Base-by-base conservation (phyloP, 2,329 filamentous ascomycete genomes). In the Cladosporium austrohemisphaericum region DNA sequence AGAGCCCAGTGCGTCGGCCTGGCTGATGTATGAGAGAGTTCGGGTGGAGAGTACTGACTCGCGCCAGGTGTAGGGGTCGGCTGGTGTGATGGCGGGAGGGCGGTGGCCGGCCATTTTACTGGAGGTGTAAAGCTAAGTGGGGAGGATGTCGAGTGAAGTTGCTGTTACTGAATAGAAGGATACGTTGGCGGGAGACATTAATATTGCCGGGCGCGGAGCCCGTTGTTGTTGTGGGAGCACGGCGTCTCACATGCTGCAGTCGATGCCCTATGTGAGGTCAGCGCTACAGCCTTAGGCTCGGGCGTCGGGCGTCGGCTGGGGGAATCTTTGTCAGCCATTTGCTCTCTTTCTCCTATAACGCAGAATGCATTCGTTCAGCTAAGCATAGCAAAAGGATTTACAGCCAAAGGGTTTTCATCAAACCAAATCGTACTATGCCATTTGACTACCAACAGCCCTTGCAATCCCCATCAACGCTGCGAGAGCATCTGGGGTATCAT, bases 31-130 rank as follows among this genome's bases (percentile, higher is more conserved):
- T 31, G 64, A 64, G 29, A 67, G 59, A 6, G 60, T 62, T 52
- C 65, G 62, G 4, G 65, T 65, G 19, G 62, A 64, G n/a, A 66
- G 56, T 38, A 65, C 64, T 14, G 56, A 57, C 50, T 65, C 60
- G 51, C 57, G 59, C 58, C 59, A 47, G 23, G 33, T 28, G 44
- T 38, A 38, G 16, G 44, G 33, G 23, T 47, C 44, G 11, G 44
- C 25, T 5, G 44, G 32, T 22, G 26, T 8, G 44, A 38, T 38
- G 4, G 44, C 50, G 33, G 54, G 50, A 20, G 49, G 41, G 37
- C 52, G 54, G 9, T 53, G 50, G n/a, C 52, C 47, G 23, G 41
- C 31, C 41, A 47, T 47, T 14, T 23, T 37, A n/a, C n/a, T 14
- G 11, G 10, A 19, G 22, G 18, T 22, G 16, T n/a, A 19, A 13